These are phyloP conservation scores for Blumeriella jaapii DNA, from an alignment of 2,329 filamentous ascomycete species.

Conservation along the genomic window DNA sequence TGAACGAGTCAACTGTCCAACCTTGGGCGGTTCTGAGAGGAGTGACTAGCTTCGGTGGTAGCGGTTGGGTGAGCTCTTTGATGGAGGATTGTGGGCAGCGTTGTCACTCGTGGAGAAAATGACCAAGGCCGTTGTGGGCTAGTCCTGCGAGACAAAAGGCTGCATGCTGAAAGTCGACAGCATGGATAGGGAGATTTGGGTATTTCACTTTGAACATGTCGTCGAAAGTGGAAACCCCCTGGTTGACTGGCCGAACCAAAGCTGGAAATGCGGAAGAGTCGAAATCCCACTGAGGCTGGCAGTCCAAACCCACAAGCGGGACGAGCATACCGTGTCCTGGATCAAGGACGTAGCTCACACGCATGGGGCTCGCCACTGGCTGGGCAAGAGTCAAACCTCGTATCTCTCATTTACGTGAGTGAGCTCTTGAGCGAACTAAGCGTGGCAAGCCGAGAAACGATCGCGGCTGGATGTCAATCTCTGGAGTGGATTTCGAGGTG, in stretches of 20 bases:
- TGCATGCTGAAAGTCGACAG: conserved; percentile 5
- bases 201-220: neutral
- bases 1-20: conserved; percentile 12
- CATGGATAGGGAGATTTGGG: neutral
- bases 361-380: too few relatives aligned
- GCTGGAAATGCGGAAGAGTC: conserved; percentile 1
- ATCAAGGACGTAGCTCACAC: too few relatives aligned
- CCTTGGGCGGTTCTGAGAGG: conserved; percentile 3
- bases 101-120: conserved; percentile 7
- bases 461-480: too few relatives aligned
- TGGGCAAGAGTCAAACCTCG: too few relatives aligned
- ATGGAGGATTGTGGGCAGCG: conserved; percentile 1
- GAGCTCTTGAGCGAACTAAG: too few relatives aligned
- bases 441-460: too few relatives aligned
- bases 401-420: too few relatives aligned
- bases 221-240: neutral
- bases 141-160: conserved; percentile 8
- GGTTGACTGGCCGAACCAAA: neutral
- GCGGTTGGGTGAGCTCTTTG: neutral
- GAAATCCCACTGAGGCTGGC: conserved; percentile 1
- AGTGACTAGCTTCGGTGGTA: neutral
- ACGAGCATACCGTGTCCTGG: neutral
- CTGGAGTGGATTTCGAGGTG: too few relatives aligned
- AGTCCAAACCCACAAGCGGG: neutral
- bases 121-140: conserved; percentile 2